Evolutionary conservation across 164 flowering plant species (phyloP).

Genomic region (Houttuynia cordata): DNA sequence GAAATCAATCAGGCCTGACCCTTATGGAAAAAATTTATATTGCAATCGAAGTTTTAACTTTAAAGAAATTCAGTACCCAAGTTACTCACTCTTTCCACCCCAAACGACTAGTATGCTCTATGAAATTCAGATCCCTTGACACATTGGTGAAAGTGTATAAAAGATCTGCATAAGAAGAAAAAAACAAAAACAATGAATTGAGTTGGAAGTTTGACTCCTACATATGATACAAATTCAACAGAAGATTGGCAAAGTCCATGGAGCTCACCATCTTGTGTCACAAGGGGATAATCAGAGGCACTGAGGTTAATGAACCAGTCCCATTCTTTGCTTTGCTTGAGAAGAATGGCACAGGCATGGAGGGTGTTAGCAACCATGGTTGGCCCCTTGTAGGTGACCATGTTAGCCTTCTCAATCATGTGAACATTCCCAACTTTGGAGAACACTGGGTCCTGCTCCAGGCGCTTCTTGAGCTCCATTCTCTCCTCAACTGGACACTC

Average conservation of each 20-base stretch:
- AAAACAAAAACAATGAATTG: neutral
- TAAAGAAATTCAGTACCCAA: conserved; percentile 4
- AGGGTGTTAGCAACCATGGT: conserved; percentile 92
- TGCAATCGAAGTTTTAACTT: neutral
- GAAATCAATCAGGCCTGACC: neutral
- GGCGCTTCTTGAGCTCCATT: conserved; percentile 59
- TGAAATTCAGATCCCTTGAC: conserved; percentile 57
- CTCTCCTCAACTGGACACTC: conserved; percentile 66
- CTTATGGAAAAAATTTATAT: too few species aligned
- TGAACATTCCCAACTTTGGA: conserved; percentile 61
- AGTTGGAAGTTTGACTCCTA: neutral
- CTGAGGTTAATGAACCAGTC: conserved; percentile 99
- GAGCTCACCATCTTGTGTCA: conserved; percentile 90
- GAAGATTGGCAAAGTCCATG: neutral
- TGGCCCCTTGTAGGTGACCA: conserved; percentile 92
- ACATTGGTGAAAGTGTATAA: conserved; percentile 41
- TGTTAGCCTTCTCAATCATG: conserved; percentile 73
- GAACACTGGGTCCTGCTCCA: conserved; percentile 53
- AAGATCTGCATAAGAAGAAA: conserved; percentile 51
- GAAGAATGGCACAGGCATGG: conserved; percentile 89
- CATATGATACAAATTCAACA: neutral
- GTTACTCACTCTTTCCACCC: conserved; percentile 85
- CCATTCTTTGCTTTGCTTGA: conserved; percentile 69
- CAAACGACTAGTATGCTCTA: conserved; percentile 77
- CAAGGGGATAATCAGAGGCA: conserved; percentile 97